Base-by-base conservation (phyloP, 441 rosid genomes). In the Populus hybrid region DNA sequence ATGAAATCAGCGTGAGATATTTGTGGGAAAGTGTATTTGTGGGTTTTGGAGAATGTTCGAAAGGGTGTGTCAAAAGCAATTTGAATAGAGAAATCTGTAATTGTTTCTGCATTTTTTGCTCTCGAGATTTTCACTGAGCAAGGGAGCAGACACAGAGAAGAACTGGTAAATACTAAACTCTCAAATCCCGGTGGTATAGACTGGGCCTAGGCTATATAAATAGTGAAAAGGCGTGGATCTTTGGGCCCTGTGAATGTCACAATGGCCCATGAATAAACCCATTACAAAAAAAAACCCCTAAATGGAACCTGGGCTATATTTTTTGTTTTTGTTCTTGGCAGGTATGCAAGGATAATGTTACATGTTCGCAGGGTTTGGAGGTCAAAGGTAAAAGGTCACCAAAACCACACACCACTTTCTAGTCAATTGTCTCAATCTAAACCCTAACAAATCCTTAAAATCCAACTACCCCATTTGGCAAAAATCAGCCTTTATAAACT, bases 401-500 rank as follows among this genome's bases (percentile, higher is more conserved):
- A 16, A 84, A 88, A 82, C 89, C 88, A 80, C 88, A 70, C 4
- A 21, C 59, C 59, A 40, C 70, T 26, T 35, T n/a, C 35, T 72
- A 10, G n/a, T 61, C 65, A 19, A 67, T 53, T 11, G 5, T 61
- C 7, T 75, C 65, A 46, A 68, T 65, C 72, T n/a, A 23, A 76
- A 72, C 35, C n/a, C 32, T 18, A 84, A 75, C 89, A 36, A 82
- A 81, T 80, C 86, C 86, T 61, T 71, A 61, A 32, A 86, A 64
- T 65, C 73, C 82, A 86, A 87, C 93, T n/a, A 88, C 82, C 82
- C 88, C 92, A 82, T 78, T 80, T 70, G 7, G 32, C 46, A 24
- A 70, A 40, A 72, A 46, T 4, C 21, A 34, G 28, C 16, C 59
- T 82, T 82, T 21, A 79, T 81, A 80, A 68, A 72, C 76, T 23